Percentiles rank a stretch among this genome's conserved stretches.
Evolutionary conservation across 78 protist species (phyloP).

Genomic region (Dictyostelium brefeldianum): DNA sequence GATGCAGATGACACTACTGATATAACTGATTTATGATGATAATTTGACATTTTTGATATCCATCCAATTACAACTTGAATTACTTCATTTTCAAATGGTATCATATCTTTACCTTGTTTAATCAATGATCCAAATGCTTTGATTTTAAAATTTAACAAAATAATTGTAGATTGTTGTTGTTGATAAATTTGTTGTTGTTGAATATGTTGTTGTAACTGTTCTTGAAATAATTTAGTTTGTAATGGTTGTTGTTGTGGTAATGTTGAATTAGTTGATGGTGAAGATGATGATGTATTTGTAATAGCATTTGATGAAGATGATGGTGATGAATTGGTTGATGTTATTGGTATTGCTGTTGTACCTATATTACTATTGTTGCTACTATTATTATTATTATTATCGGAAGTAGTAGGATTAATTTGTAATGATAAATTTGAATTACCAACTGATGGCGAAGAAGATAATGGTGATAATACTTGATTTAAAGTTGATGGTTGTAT

Average conservation of each 20-base stretch:
- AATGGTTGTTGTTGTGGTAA: background rate
- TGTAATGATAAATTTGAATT: background rate
- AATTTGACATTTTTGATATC: constrained; percentile 10
- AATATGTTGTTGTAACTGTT: constrained; percentile 7
- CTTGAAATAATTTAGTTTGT: constrained; percentile 9
- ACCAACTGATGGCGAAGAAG: background rate
- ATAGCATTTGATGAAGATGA: background rate
- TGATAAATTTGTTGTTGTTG: constrained; percentile 16
- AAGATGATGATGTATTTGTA: background rate
- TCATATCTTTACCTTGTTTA: constrained; percentile 43
- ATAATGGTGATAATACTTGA: background rate
- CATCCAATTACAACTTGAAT: constrained; percentile 24
- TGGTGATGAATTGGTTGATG: background rate
- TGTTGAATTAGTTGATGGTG: background rate
- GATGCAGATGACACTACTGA: background rate
- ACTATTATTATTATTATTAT: background rate
- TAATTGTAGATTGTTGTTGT: constrained; percentile 27
- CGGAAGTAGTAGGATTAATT: background rate
- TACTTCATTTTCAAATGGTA: constrained; percentile 56
- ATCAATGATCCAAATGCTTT: constrained; percentile 51
- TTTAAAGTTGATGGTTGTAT: background rate
- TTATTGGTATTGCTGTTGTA: background rate
- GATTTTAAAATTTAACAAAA: background rate
- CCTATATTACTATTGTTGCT: background rate
- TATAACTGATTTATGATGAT: background rate